phyloP scores from a whole-genome alignment of 345 rosid species.

The Arabidopsis suecica region DNA sequence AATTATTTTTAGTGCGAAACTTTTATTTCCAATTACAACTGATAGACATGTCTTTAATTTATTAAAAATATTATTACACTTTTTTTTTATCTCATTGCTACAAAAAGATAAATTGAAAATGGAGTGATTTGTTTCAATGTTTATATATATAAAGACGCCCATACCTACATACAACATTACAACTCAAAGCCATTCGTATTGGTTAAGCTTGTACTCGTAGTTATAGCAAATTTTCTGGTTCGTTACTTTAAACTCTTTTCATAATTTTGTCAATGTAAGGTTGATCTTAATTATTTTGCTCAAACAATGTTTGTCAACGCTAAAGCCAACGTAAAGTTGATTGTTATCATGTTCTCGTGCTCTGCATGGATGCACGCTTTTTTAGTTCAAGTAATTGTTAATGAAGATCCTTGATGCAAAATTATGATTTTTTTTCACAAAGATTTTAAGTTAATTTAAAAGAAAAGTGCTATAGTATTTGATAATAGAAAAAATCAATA shows the following conservation, averaged over 20 bases:
- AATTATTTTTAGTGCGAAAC: not conserved
- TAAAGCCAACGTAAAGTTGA: not conserved
- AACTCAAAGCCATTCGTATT: not conserved
- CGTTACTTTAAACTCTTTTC: not conserved
- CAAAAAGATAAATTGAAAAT: no score
- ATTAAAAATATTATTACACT: not conserved
- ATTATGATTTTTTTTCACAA: not conserved
- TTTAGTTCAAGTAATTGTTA: not conserved
- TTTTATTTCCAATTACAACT: not conserved
- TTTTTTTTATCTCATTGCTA: no score
- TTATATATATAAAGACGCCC: no score
- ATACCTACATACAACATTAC: not conserved
- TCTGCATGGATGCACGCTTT: not conserved
- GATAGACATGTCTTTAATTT: not conserved
- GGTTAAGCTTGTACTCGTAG: slow-evolving; percentile 1
- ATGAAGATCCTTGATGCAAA: not conserved
- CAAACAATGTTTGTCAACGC: no score
- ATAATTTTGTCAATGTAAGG: no score
- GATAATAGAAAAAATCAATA: not conserved
- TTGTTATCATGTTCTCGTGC: not conserved
- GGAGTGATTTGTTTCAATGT: no score
- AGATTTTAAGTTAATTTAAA: not conserved
- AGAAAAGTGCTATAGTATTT: no score
- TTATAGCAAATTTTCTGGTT: not conserved
- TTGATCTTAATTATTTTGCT: no score